Evolutionary conservation across 768 basidiomycete species (phyloP).

Genomic region (Lactifluus subvellereus): DNA sequence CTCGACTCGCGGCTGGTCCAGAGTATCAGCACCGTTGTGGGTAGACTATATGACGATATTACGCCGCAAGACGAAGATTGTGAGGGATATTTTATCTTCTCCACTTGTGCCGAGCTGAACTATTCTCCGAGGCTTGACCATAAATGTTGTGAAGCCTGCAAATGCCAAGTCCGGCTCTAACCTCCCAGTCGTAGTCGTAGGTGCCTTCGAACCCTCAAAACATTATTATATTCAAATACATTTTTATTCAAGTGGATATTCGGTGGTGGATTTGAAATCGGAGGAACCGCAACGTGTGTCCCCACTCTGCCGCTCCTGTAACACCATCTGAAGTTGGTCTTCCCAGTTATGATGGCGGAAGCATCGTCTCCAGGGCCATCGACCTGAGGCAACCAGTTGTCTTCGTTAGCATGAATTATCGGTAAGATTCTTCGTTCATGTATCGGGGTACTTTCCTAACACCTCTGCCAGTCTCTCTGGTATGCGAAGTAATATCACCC

Average conservation of each 20-base stretch:
- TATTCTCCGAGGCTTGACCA: conserved; percentile 24
- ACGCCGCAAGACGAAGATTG: conserved; percentile 25
- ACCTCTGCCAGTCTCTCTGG: conserved; percentile 15
- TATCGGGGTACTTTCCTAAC: background rate
- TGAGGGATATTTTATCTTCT: conserved; percentile 9
- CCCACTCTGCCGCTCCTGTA: background rate
- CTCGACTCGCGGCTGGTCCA: background rate
- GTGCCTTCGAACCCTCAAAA: background rate
- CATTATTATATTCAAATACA: background rate
- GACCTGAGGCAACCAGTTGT: conserved; percentile 26
- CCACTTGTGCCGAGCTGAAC: background rate
- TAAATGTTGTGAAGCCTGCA: conserved; percentile 27
- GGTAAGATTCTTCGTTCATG: conserved; percentile 14
- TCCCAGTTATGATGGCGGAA: conserved; percentile 25
- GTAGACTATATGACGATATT: background rate
- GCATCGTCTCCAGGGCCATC: conserved; percentile 26
- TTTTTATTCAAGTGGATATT: conserved; percentile 25
- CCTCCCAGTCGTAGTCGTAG: conserved; percentile 28
- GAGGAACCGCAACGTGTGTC: conserved; percentile 14
- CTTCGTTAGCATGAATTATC: conserved; percentile 30
- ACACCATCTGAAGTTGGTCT: background rate
- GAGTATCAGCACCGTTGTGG: background rate
- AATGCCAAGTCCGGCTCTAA: background rate
- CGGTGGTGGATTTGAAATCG: conserved; percentile 25
- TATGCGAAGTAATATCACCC: background rate